Evolutionary conservation across 2,329 filamentous ascomycete species (phyloP).

Genomic region (Pseudocercospora fijiensis): DNA sequence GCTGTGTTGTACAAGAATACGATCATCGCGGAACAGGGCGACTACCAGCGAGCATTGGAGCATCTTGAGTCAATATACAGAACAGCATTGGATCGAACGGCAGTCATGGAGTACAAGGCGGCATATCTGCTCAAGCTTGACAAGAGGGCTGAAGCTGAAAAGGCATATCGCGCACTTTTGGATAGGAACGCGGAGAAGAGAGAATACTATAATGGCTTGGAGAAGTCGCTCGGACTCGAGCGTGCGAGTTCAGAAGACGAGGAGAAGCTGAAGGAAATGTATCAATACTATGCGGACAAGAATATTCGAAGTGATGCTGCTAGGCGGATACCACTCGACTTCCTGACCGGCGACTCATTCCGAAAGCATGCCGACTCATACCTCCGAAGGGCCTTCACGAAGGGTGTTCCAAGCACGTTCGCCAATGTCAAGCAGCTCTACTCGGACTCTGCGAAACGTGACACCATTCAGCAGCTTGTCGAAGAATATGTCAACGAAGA

Average conservation of each 20-base stretch:
- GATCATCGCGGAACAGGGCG: conserved; percentile 86
- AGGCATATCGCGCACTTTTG: conserved; percentile 76
- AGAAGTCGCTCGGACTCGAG: conserved; percentile 65
- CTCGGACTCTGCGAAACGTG: conserved; percentile 71
- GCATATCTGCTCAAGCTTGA: conserved; percentile 78
- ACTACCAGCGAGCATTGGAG: conserved; percentile 77
- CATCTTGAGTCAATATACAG: conserved; percentile 78
- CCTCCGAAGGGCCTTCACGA: conserved; percentile 78
- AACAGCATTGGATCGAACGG: conserved; percentile 76
- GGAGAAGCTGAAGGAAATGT: conserved; percentile 73
- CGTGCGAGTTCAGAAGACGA: conserved; percentile 61
- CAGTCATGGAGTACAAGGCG: conserved; percentile 80
- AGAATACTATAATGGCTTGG: conserved; percentile 77
- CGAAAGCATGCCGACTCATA: conserved; percentile 74
- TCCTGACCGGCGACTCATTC: conserved; percentile 81
- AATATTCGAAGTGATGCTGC: conserved; percentile 81
- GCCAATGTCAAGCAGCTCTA: conserved; percentile 96
- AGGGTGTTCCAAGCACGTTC: conserved; percentile 93
- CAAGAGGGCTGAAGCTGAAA: conserved; percentile 74
- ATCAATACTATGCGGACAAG: conserved; percentile 77
- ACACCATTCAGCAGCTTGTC: conserved; percentile 71
- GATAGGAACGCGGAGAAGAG: conserved; percentile 87
- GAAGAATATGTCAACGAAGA: conserved; percentile 66
- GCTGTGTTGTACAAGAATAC: conserved; percentile 92
- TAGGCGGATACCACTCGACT: conserved; percentile 82